These are phyloP conservation scores for Setomelanomma holmii DNA, from an alignment of 2,329 filamentous ascomycete genomes.

Conservation along the genomic window DNA sequence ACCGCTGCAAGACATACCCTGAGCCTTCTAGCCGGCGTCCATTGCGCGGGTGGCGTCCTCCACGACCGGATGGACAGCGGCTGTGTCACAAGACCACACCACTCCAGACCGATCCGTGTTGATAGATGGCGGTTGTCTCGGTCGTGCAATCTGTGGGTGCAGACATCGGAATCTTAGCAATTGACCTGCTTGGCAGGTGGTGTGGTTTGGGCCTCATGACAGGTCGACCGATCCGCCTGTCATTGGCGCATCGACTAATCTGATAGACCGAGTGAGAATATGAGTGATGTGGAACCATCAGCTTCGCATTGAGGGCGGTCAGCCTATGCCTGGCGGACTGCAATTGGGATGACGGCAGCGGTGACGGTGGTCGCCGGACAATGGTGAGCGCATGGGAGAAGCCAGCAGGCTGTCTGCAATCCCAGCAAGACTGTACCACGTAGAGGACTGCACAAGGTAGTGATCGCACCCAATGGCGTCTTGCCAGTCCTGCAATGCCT, in stretches of 20 bases:
- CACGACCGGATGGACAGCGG: constrained; percentile 23
- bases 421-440: constrained; percentile 25
- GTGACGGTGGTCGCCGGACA: constrained; percentile 22
- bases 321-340: constrained; percentile 17
- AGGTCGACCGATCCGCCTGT: constrained; percentile 13
- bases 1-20: constrained; percentile 43
- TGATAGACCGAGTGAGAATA: constrained; percentile 12
- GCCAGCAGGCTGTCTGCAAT: constrained; percentile 11
- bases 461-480: constrained; percentile 29
- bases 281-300: constrained; percentile 35
- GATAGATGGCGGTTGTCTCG: constrained; percentile 35
- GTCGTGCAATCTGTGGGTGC: constrained; percentile 10
- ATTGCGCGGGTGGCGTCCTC: constrained; percentile 35
- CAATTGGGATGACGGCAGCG: constrained; percentile 27
- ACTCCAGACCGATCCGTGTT: constrained; percentile 25
- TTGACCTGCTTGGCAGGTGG: constrained; percentile 22
- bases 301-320: constrained; percentile 31
- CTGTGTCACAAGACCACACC: constrained; percentile 42
- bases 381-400: constrained; percentile 4
- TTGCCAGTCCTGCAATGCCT: constrained; percentile 15
- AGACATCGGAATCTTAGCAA: constrained; percentile 13
- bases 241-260: neutral
- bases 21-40: constrained; percentile 29
- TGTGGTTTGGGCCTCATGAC: constrained; percentile 26
- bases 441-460: constrained; percentile 13